phyloP scores from a whole-genome alignment of 2,329 filamentous ascomycete genomes.

The Gaeumannomyces sp. region DNA sequence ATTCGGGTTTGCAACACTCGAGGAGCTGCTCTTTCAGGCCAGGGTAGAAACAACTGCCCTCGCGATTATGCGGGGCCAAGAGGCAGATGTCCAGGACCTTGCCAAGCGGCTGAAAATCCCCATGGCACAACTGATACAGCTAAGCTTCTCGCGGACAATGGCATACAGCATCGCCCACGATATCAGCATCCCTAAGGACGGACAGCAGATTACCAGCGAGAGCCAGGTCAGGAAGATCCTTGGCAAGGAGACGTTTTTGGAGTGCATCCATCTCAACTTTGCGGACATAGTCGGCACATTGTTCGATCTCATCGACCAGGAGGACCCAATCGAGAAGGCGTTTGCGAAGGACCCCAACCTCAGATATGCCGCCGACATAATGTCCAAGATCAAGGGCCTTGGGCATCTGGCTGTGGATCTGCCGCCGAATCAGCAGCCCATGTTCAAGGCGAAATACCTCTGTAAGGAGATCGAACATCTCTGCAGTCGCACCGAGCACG shows the following conservation, averaged over 20 bases:
- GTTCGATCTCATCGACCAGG: constrained; percentile 71
- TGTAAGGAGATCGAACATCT: constrained; percentile 69
- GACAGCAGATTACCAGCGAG: constrained; percentile 51
- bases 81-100: constrained; percentile 55
- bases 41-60: constrained; percentile 75
- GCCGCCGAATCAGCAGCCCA: constrained; percentile 77
- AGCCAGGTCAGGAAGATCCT: constrained; percentile 62
- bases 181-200: constrained; percentile 40
- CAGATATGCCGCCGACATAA: constrained; percentile 52
- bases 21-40: constrained; percentile 62
- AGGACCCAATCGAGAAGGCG: constrained; percentile 64
- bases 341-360: constrained; percentile 56
- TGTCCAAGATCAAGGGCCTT: constrained; percentile 63
- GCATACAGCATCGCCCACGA: constrained; percentile 82
- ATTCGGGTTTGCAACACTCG: constrained; percentile 69
- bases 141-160: constrained; percentile 69
- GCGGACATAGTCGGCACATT: constrained; percentile 71
- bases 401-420: constrained; percentile 60
- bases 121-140: constrained; percentile 52
- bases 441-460: constrained; percentile 73
- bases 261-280: constrained; percentile 63
- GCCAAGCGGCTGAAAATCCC: constrained; percentile 49
- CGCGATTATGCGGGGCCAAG: constrained; percentile 73
- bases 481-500: constrained; percentile 64
- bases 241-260: constrained; percentile 58